A percentile compares a stretch with the other conserved stretches of the same genome.
phyloP scores from a whole-genome alignment of 108 stramenopile genomes.

The Stephanodiscus minutulus region DNA sequence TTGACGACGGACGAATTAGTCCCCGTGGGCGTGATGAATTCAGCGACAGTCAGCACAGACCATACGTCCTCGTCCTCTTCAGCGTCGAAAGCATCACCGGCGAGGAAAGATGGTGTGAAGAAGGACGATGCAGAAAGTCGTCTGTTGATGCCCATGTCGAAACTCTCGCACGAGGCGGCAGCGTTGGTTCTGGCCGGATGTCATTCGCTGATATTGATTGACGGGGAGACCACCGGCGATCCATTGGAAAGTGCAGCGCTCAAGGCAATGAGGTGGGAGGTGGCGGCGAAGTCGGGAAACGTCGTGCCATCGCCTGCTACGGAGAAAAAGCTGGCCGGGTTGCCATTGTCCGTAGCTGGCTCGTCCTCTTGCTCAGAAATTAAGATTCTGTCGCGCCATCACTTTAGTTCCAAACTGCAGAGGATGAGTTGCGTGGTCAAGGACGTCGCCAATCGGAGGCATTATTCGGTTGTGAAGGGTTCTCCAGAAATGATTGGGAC shows the following conservation, averaged over 20 bases:
- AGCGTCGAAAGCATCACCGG: conserved; percentile 9
- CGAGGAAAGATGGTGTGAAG: conserved; percentile 44
- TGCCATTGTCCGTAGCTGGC: conserved; percentile 34
- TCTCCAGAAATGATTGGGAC: conserved; percentile 94
- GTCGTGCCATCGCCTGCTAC: conserved; percentile 61
- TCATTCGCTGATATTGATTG: conserved; percentile 85
- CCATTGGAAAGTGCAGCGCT: conserved; percentile 88
- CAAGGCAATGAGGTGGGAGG: conserved; percentile 83
- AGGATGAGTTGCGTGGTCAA: conserved; percentile 95
- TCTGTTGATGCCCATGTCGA: conserved; percentile 77
- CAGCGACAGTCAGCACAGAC: conserved; percentile 13
- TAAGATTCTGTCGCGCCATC: conserved; percentile 89
- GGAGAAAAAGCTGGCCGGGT: conserved; percentile 64
- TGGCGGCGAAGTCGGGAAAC: conserved; percentile 55
- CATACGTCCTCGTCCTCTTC: conserved; percentile 2
- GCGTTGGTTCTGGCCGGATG: conserved; percentile 90
- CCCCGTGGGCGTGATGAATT: conserved; percentile 86
- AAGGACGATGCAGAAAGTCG: conserved; percentile 43
- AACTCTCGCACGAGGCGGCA: conserved; percentile 63
- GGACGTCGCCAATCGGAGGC: conserved; percentile 45
- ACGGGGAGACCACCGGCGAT: conserved; percentile 90
- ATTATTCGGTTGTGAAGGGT: conserved; percentile 92
- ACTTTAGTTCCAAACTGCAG: conserved; percentile 97
- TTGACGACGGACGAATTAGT: conserved; percentile 97
- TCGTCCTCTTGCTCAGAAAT: conserved; percentile 46